phyloP scores from a whole-genome alignment of 192 early-diverging fungal genomes.

The Lobosporangium transversale region DNA sequence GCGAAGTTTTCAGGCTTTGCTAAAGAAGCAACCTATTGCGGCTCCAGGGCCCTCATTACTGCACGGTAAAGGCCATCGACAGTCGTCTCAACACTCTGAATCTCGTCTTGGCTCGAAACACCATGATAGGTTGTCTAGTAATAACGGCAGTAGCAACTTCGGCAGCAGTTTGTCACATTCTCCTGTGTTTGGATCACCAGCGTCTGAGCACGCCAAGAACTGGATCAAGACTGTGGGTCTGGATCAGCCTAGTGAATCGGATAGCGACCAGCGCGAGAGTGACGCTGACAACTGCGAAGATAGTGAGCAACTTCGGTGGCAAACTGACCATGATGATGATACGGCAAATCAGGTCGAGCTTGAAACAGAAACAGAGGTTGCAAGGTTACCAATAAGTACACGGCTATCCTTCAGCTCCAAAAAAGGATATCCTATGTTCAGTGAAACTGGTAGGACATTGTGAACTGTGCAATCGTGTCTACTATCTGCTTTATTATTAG shows the following conservation, averaged over 20 bases:
- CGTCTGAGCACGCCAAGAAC: conserved; percentile 25
- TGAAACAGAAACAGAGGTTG: conserved; percentile 10
- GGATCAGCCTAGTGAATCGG: conserved; percentile 30
- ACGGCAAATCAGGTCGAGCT: conserved; percentile 25
- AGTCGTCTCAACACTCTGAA: conserved; percentile 3
- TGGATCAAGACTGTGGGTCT: conserved; percentile 26
- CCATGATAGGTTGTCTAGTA: neutral
- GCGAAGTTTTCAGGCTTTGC: conserved; percentile 34
- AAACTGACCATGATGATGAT: conserved; percentile 39
- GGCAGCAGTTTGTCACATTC: conserved; percentile 17
- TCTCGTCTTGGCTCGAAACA: neutral
- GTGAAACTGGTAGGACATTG: too few species aligned
- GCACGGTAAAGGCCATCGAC: conserved; percentile 3
- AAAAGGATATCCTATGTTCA: too few species aligned
- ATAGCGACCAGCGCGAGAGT: conserved; percentile 17
- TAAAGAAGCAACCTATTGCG: conserved; percentile 42
- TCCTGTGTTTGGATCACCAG: conserved; percentile 29
- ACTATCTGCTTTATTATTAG: too few species aligned
- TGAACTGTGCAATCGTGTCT: too few species aligned
- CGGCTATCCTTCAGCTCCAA: too few species aligned
- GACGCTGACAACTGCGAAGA: conserved; percentile 24
- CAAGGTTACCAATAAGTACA: too few species aligned
- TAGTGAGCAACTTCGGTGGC: conserved; percentile 35
- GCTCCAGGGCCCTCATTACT: conserved; percentile 18
- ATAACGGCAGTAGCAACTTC: neutral